Base-by-base conservation (phyloP, 805 yeast species). In the Metschnikowia corniflorae region DNA sequence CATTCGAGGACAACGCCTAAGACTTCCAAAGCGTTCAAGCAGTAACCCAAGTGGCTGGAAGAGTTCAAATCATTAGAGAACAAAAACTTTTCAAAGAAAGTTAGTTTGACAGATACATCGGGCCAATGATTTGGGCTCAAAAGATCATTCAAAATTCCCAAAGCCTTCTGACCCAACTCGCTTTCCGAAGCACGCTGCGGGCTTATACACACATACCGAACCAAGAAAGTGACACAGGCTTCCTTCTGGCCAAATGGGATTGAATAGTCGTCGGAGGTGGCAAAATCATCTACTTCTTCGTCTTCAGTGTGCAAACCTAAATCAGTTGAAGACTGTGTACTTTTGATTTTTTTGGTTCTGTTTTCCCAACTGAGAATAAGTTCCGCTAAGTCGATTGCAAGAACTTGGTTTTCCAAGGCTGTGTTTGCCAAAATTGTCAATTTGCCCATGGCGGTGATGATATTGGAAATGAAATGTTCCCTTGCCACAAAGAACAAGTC, bases 381-480 rank as follows among this genome's bases (percentile, higher is more conserved):
- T 39, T 87, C 95, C 0, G 96, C 94, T 39, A 93, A 62, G 46
- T 91, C 97, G 41, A 91, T 84, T 0, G 96, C 96, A 43, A 91
- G 63, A 0, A 77, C 70, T 55, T 88, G 97, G 49, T 83, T 86
- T 44, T 91, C 96, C 16, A 78, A 55, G 1, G 86, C 80, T 3
- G 93, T 80, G 49, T 82, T 85, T 4, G 88, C 79, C 51, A 80
- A 65, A 32, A 86, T 78, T 0, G 94, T 84, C 35, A 93, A 66
- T 53, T 88, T 87, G 12, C 95, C 95, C 88, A 93, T 85, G 1
- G 95, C 95, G 3, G 89, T 78, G 35, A 93, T 85, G 38, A 91
- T 85, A 47, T 84, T 86, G 2, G 95, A 83, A 41, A 88, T 78
- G 52, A 91, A 93, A 38, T 87, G 86, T 48, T 87, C 96, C 38